Base-by-base conservation (phyloP, 176 grass and related monocot species). In the Aegilops umbellulata region DNA sequence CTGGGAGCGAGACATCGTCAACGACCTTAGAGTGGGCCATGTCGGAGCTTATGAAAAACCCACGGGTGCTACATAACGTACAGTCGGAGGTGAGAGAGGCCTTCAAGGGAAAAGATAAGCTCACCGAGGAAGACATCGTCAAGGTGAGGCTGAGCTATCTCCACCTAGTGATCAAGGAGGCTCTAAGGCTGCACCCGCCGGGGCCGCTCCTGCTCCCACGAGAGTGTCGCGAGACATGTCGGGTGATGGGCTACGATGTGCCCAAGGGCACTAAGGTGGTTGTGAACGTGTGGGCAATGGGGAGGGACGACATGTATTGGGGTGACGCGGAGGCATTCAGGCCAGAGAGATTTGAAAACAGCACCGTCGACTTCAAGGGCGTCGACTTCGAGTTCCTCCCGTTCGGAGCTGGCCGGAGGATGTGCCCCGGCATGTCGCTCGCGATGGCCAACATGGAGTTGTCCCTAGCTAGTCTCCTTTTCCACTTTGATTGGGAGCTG, bases 171-270 rank as follows among this genome's bases (percentile, higher is more conserved):
- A 64, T 85, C 57, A 91, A 91, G 41, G 90, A 88, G 62, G 25
- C 82, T 3, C 31, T 91, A 8, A 49, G 90, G 64, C 10, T 91
- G 47, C 90, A 91, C 61, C 61, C 86, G 5, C 90, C 82, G 4
- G 62, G 6, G 19, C 69, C 86, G 3, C 47, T 91, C 17, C 11
- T 88, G 46, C 6, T 88, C 4, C 90, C 86, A 1, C 38, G 86
- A 8, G 82, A 88, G 65, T 82, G 78, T 2, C 69, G 32, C 0
- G 61, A 72, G 60, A 57, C 72, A 12, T 84, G 76, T 16, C 66
- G 62, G 27, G 24, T 88, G 7, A 77, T 83, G 69, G 89, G 85
- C 16, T 91, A 91, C 17, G 29, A 80, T 0, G 64, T 91, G 26
- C 74, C 89, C 17, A 84, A 88, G 19, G 80, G 80, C 3, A 74